phyloP scores from a whole-genome alignment of 768 basidiomycete species.

The Tulasnella sp. region DNA sequence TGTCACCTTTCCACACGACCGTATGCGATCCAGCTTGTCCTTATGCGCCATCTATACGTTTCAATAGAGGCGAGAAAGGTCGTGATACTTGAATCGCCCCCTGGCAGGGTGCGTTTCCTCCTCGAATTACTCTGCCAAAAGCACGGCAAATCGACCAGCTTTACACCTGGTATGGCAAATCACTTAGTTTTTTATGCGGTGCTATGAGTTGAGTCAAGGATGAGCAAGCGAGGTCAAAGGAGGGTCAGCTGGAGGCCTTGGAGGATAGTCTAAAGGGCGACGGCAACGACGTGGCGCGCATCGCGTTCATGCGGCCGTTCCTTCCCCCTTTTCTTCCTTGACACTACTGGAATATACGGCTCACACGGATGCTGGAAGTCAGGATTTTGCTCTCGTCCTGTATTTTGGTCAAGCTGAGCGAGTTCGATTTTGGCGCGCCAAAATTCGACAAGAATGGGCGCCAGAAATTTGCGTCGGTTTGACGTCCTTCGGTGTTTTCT shows the following conservation, averaged over 20 bases:
- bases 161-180: constrained; percentile 68
- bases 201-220: constrained; percentile 75
- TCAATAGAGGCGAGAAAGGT: constrained; percentile 70
- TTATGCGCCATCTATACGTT: constrained; percentile 86
- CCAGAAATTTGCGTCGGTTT: constrained; percentile 95
- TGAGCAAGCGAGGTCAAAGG: constrained; percentile 67
- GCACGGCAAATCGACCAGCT: not conserved
- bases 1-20: constrained; percentile 73
- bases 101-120: constrained; percentile 68
- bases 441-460: constrained; percentile 22
- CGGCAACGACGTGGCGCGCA: not conserved
- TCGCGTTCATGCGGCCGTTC: not conserved
- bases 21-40: constrained; percentile 79
- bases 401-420: constrained; percentile 37
- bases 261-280: constrained; percentile 35
- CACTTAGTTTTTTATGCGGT: constrained; percentile 75
- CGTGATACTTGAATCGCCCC: constrained; percentile 86
- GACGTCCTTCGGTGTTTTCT: constrained; percentile 91
- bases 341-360: constrained; percentile 41
- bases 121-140: not conserved
- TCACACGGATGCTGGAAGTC: constrained; percentile 38
- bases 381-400: not conserved
- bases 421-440: not conserved
- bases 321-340: not conserved
- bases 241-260: constrained; percentile 58